Conservation (phyloP, 306 rosid species). For the Prunus mongolica region DNA sequence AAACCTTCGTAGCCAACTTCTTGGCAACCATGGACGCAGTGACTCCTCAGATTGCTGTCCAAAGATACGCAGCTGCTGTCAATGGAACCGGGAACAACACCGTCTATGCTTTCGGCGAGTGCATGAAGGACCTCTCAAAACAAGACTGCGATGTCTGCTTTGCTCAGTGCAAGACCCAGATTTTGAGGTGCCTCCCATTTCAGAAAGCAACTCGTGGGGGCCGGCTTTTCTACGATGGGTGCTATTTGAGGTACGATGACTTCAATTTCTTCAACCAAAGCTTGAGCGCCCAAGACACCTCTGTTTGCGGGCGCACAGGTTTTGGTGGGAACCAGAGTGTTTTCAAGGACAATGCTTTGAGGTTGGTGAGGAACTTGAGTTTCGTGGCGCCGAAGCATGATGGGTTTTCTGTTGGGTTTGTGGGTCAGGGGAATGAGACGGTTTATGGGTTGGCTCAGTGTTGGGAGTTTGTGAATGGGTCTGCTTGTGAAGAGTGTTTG, state of each 20-base stretch:
- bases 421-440: conserved; percentile 24
- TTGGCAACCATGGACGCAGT: conserved; percentile 45
- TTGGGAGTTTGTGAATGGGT: conserved; percentile 49
- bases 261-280: conserved; percentile 48
- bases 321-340: conserved; percentile 22
- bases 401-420: conserved; percentile 45
- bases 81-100: conserved; percentile 43
- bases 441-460: conserved; percentile 81
- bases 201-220: conserved; percentile 54
- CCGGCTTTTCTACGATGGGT: conserved; percentile 55
- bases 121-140: conserved; percentile 58
- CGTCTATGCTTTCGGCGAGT: conserved; percentile 57
- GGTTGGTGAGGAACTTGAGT: conserved; percentile 54
- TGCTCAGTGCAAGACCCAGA: conserved; percentile 59
- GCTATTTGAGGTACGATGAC: conserved; percentile 56
- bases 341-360: conserved; percentile 35
- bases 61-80: conserved; percentile 30
- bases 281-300: conserved; percentile 26
- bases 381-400: conserved; percentile 33
- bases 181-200: conserved; percentile 55
- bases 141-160: conserved; percentile 60
- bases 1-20: conserved; percentile 35
- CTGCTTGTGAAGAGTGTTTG: conserved; percentile 44
- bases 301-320: conserved; percentile 31
- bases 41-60: conserved; percentile 27